phyloP scores from a whole-genome alignment of 2,329 filamentous ascomycete genomes.

The Elsinoe arachidis region DNA sequence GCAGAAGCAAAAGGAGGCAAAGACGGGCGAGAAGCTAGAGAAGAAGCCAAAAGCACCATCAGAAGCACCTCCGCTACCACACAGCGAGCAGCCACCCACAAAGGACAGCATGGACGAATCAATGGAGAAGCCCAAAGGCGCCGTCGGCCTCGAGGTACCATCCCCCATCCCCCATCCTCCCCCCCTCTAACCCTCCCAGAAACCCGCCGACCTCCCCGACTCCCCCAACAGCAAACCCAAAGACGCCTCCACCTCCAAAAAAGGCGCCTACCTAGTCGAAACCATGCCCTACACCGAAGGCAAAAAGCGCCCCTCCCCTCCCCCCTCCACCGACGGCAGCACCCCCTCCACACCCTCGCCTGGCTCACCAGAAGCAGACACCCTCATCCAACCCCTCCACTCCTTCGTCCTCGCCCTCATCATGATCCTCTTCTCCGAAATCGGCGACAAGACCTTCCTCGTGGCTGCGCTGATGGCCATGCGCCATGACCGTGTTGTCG shows the following conservation, averaged over 20 bases:
- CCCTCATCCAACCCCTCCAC: constrained; percentile 60
- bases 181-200: constrained; percentile 21
- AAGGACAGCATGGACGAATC: constrained; percentile 22
- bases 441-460: constrained; percentile 97
- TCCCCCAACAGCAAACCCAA: background rate
- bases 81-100: constrained; percentile 68
- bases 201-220: constrained; percentile 11
- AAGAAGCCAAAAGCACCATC: constrained; percentile 79
- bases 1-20: constrained; percentile 56
- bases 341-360: constrained; percentile 33
- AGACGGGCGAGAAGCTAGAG: constrained; percentile 59
- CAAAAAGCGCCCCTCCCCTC: constrained; percentile 21
- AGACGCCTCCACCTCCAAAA: background rate
- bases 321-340: constrained; percentile 24
- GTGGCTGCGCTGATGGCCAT: constrained; percentile 98
- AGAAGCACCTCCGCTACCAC: constrained; percentile 71
- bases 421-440: constrained; percentile 81
- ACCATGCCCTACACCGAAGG: constrained; percentile 33
- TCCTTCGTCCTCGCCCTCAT: constrained; percentile 52
- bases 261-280: constrained; percentile 18
- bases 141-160: constrained; percentile 46
- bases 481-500: constrained; percentile 87
- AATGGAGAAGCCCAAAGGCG: constrained; percentile 30
- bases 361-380: constrained; percentile 41
- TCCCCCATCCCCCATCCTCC: constrained; percentile 34